phyloP scores from a whole-genome alignment of 371 early-diverging fungal genomes.

The Mucor mucedo region DNA sequence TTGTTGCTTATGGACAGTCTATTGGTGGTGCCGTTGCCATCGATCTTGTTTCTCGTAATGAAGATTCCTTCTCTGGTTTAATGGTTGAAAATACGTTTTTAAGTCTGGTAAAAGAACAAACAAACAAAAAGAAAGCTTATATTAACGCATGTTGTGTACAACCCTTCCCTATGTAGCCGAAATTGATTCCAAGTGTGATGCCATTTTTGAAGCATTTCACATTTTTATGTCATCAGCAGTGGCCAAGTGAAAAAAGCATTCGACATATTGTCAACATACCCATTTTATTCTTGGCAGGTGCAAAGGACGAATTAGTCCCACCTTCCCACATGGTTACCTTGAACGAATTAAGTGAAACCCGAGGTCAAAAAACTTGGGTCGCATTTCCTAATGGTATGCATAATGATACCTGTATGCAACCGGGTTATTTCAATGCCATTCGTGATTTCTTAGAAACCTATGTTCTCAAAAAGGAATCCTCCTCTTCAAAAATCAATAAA shows the following conservation, averaged over 20 bases:
- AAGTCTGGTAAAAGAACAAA: slow-evolving; percentile 65
- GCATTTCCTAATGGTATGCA: slow-evolving; percentile 83
- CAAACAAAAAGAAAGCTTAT: neutral
- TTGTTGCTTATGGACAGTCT: slow-evolving; percentile 93
- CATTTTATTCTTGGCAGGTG: slow-evolving; percentile 84
- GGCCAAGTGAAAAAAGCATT: slow-evolving; percentile 83
- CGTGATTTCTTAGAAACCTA: slow-evolving; percentile 40
- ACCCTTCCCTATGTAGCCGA: slow-evolving; percentile 56
- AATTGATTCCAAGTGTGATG: slow-evolving; percentile 85
- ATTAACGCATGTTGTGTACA: too few species aligned
- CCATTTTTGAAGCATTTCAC: slow-evolving; percentile 74
- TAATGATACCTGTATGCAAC: slow-evolving; percentile 91
- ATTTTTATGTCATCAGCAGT: slow-evolving; percentile 88
- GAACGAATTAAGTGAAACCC: slow-evolving; percentile 62
- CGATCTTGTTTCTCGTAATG: slow-evolving; percentile 79
- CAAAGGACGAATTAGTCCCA: slow-evolving; percentile 88
- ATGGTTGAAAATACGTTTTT: slow-evolving; percentile 96
- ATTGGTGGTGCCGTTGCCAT: slow-evolving; percentile 98
- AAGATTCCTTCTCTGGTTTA: slow-evolving; percentile 77
- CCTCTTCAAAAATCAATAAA: slow-evolving; percentile 9
- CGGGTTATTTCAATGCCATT: slow-evolving; percentile 84
- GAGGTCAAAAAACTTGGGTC: slow-evolving; percentile 55
- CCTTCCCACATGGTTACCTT: slow-evolving; percentile 84
- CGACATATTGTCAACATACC: slow-evolving; percentile 73
- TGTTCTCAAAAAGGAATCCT: slow-evolving; percentile 18